Base-by-base conservation (phyloP, 139 green algal genomes). In the Trebouxia sp. region DNA sequence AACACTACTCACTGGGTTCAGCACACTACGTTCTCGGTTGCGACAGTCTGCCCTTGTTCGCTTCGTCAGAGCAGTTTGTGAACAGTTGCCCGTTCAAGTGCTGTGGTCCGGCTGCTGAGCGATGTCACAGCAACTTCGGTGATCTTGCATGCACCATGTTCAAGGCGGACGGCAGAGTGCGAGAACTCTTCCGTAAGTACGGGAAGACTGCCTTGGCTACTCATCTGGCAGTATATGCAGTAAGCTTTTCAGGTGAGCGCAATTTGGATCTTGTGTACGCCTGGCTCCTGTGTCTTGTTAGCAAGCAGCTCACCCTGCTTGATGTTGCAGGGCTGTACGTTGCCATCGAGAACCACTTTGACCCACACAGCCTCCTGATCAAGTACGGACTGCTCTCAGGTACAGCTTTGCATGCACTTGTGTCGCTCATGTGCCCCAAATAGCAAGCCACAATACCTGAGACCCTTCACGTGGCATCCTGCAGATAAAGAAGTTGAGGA, bases 401-500 rank as follows among this genome's bases (percentile, higher is more conserved):
- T 77, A 56, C 9, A 48, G 50, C 50, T 58, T 22, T 58, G 50
- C 50, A 17, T 58, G 50, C 50, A n/a, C n/a, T n/a, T n/a, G n/a
- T n/a, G n/a, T n/a, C n/a, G n/a, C n/a, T n/a, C n/a, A n/a, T n/a
- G n/a, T n/a, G n/a, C n/a, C n/a, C n/a, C n/a, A n/a, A n/a, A n/a
- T n/a, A n/a, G n/a, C n/a, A n/a, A n/a, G n/a, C n/a, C n/a, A n/a
- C n/a, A n/a, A 38, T 12, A 37, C 35, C 9, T 69, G 58, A 28
- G 30, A n/a, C n/a, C n/a, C n/a, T n/a, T n/a, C n/a, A n/a, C n/a
- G n/a, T n/a, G n/a, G n/a, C n/a, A 14, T 3, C 7, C 3, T 70
- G 62, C 81, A 85, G 81, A 81, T 9, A 35, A 81, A 38, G 74
- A 81, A 22, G 30, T 84, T 39, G 39, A 62, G 37, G 81, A 75